Percentiles rank a stretch among this genome's conserved stretches.
Evolutionary conservation across 2,329 filamentous ascomycete species (phyloP).

Genomic region (Sordariomycetes sp.): DNA sequence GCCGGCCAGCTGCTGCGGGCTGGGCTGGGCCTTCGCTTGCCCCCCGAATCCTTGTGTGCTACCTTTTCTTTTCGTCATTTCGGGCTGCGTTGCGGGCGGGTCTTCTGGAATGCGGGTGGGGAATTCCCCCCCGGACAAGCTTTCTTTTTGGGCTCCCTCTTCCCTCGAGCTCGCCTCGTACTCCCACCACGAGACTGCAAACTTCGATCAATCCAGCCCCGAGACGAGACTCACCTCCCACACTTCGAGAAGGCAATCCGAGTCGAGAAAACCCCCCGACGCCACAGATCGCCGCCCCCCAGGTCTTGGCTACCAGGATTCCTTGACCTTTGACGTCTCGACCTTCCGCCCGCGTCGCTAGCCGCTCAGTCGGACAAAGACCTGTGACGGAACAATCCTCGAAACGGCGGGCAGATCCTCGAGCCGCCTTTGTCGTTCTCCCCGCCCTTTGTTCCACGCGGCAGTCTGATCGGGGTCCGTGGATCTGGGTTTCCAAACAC

Average conservation of each 20-base stretch:
- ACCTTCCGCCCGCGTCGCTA: not conserved
- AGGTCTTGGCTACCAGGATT: conserved; percentile 1
- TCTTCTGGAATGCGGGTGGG: too few species aligned
- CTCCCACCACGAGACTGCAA: not conserved
- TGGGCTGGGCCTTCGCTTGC: not conserved
- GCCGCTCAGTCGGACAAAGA: not conserved
- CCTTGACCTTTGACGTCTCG: conserved; percentile 3
- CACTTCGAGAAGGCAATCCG: not conserved
- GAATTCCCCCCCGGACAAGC: too few species aligned
- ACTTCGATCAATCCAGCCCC: not conserved
- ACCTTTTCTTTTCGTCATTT: too few species aligned
- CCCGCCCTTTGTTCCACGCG: not conserved
- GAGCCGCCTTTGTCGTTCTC: not conserved
- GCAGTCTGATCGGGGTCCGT: conserved; percentile 1
- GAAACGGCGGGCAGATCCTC: not conserved
- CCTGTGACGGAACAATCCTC: not conserved
- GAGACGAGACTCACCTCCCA: not conserved
- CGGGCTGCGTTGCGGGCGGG: too few species aligned
- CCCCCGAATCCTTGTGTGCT: too few species aligned
- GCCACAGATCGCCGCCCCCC: not conserved
- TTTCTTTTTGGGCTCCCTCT: too few species aligned
- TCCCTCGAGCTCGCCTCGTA: too few species aligned
- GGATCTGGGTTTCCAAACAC: conserved; percentile 1
- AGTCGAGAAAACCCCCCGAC: not conserved
- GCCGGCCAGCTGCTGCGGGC: not conserved